Base-by-base conservation (phyloP, 1,284 basidiomycete species). In the Fomitopsis pinicola region DNA sequence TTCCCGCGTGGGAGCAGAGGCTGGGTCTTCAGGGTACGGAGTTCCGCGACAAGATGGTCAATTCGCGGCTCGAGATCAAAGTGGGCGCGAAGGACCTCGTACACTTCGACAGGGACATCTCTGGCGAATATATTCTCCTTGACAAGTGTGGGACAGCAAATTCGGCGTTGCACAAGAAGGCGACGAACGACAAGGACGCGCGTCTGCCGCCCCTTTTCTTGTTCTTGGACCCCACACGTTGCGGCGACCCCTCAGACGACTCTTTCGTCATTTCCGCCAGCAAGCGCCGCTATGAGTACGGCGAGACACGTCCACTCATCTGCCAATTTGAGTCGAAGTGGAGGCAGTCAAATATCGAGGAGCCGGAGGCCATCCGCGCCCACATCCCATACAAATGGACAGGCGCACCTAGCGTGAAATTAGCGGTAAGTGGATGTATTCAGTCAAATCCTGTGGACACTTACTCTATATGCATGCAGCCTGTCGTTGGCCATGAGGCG, bases 91-190 rank as follows among this genome's bases (percentile, higher is more conserved):
- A 81, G 17, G 79, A 82, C 22, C 71, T 77, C 9, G 65, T 71
- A 1, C 76, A 80, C 38, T 83, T 97, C 35, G 95, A 97, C 73
- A 86, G 89, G 46, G 83, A 92, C 68, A 86, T 97, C 55, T 86
- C 88, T 4, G 95, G 96, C 4, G 79, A 76, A 0, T 98, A 97
- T 71, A 77, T 79, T 10, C 84, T 97, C 42, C 78, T 95, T 57
- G 88, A 92, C 63, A 89, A 89, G 71, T 98, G 95, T 64, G 95
- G 95, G 1, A 95, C 94, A 0, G 94, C 96, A 1, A 94, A 92
- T 71, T 82, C 83, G 30, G 91, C 92, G n/a, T 78, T 98, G 42
- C 94, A 97, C 75, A 87, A 85, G 73, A 88, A 85, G 63, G 72
- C 79, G 38, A 56, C 73, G 22, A 74, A 75, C 4, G 64, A 73